phyloP scores from a whole-genome alignment of 768 basidiomycete species.

The Sporobolomyces roseus region DNA sequence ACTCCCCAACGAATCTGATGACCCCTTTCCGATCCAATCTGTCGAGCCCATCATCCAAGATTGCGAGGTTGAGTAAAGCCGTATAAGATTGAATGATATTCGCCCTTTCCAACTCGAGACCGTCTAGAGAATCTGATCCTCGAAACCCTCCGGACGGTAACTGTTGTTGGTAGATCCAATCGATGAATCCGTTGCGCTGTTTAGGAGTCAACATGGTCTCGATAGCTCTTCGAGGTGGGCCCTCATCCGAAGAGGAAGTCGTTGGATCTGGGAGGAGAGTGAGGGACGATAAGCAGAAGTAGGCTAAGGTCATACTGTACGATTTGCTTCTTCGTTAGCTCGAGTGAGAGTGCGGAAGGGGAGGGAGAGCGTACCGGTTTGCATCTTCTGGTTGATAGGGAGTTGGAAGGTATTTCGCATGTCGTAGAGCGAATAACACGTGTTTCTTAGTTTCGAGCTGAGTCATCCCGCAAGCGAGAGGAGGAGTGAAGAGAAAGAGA shows the following conservation, averaged over 20 bases:
- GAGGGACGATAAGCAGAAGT: constrained; percentile 80
- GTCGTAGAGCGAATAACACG: constrained; percentile 52
- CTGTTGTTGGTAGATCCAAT: constrained; percentile 90
- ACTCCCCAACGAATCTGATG: constrained; percentile 62
- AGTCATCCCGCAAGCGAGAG: background rate
- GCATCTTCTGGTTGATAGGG: constrained; percentile 67
- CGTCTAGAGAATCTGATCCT: constrained; percentile 55
- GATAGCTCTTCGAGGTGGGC: constrained; percentile 42
- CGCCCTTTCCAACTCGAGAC: constrained; percentile 43
- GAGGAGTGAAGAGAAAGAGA: background rate
- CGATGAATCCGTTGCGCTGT: constrained; percentile 64
- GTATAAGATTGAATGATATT: constrained; percentile 94
- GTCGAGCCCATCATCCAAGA: constrained; percentile 79
- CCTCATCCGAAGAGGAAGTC: constrained; percentile 47
- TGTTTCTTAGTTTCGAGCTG: constrained; percentile 30
- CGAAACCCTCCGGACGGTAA: constrained; percentile 41
- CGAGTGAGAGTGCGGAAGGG: background rate
- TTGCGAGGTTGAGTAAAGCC: constrained; percentile 72
- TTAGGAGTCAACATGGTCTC: constrained; percentile 53
- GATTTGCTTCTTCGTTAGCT: background rate
- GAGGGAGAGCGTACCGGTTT: constrained; percentile 57
- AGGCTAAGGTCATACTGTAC: constrained; percentile 73
- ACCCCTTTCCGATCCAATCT: constrained; percentile 67
- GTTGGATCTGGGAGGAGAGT: constrained; percentile 59
- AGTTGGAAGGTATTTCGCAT: constrained; percentile 65